Evolutionary conservation across 371 early-diverging fungal species (phyloP), one percentile per base, ranked within the genome.

Genomic region (Saksenaea oblongispora): DNA sequence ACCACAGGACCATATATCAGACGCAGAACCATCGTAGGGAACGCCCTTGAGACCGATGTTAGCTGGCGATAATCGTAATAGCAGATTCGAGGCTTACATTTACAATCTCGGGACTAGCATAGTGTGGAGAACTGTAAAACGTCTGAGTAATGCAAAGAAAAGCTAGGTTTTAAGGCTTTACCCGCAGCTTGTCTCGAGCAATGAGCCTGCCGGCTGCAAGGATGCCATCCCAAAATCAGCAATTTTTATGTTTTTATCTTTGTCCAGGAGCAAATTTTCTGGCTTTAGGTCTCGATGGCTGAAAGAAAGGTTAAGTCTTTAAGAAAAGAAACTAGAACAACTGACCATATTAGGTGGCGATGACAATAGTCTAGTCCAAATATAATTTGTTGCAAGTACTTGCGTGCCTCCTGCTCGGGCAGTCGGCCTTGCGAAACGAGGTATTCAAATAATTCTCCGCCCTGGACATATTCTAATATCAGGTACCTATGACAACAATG

Each of bases 231-330:
- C 93, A 76, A 92, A 94, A 65, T 94, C 93, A 31, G 91, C 92
- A 67, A 92, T 89, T 65, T 93, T 94, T 28, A 88, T 90, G 64
- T 79, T 87, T 35, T 87, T 88, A 37, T 86, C 82, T 62, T 64
- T 64, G 74, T 97, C 96, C 17, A 99, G 79, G 59, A 99, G 81
- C 51, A 99, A 80, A 75, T 99, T 99, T 64, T 90, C 92, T 72
- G 98, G 97, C 71, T 99, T 99, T 17, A 99, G 79, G 77, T 99
- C 99, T 58, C 99, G 91, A 79, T 99, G 98, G 62, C 97, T 93
- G 65, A 57, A 26, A 39, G 28, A 34, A 56, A 53, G 9, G 28
- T 27, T 9, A 53, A 51, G 34, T 14, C 17, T 22, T 4, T 9
- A 58, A 41, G 4, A 37, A 44, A 61, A 24, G 17, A 59, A 14